Evolutionary conservation across 1,284 basidiomycete species (phyloP).

Genomic region (Papiliotrema nemorosa): DNA sequence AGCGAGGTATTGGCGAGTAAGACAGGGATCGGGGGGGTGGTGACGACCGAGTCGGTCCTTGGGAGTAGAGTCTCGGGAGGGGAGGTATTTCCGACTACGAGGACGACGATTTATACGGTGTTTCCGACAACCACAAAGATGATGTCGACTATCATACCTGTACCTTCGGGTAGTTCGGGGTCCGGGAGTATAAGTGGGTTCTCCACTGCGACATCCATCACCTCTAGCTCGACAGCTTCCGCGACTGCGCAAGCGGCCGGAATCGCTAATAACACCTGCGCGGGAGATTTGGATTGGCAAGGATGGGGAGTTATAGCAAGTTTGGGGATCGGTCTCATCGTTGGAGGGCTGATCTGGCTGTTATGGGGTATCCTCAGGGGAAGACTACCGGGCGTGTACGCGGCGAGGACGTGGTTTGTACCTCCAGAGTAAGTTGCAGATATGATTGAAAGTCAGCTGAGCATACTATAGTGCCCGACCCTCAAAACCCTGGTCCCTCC

Average conservation of each 20-base stretch:
- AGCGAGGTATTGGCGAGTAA: neutral
- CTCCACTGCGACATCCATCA: neutral
- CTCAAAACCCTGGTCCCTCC: constrained; percentile 58
- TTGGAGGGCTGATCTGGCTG: constrained; percentile 30
- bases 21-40: neutral
- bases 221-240: constrained; percentile 1
- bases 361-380: constrained; percentile 27
- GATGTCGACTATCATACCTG: neutral
- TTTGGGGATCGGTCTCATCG: constrained; percentile 17
- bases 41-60: neutral
- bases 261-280: constrained; percentile 20
- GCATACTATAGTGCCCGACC: no score
- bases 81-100: neutral
- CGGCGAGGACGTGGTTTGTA: constrained; percentile 31
- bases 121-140: neutral
- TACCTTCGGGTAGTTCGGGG: neutral
- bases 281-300: constrained; percentile 40
- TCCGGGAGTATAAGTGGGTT: neutral
- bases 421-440: constrained; percentile 20
- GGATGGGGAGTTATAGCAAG: constrained; percentile 25
- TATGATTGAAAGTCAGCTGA: constrained; percentile 46
- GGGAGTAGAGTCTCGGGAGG: neutral
- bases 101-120: neutral
- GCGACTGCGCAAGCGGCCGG: neutral
- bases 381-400: constrained; percentile 20